phyloP scores from a whole-genome alignment of 2,329 filamentous ascomycete species.

The Cyclaneusma minus region DNA sequence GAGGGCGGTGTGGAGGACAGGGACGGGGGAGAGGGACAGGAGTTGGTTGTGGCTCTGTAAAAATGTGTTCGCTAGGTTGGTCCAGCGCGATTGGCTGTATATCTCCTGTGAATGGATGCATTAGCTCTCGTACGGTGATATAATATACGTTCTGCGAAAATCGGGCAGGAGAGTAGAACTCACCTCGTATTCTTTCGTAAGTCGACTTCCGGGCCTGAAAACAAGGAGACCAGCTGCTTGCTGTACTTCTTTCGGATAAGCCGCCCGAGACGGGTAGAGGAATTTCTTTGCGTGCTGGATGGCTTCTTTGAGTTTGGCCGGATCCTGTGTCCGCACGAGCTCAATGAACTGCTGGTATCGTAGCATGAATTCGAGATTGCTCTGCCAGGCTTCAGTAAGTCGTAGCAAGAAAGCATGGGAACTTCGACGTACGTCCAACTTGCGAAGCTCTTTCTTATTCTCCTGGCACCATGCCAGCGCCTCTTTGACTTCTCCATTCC shows the following conservation, averaged over 20 bases:
- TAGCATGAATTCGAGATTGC: slow-evolving; percentile 82
- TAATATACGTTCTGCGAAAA: slow-evolving; percentile 1
- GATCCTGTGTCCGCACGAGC: slow-evolving; percentile 54
- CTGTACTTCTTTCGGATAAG: slow-evolving; percentile 52
- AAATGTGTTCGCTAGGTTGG: slow-evolving; percentile 63
- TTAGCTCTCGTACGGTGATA: slow-evolving; percentile 3
- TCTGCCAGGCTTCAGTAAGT: slow-evolving; percentile 35
- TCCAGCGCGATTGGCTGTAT: slow-evolving; percentile 62
- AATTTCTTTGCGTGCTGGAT: slow-evolving; percentile 71
- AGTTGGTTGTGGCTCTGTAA: slow-evolving; percentile 75
- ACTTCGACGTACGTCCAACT: slow-evolving; percentile 51
- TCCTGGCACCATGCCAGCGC: slow-evolving; percentile 84
- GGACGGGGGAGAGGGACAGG: slow-evolving; percentile 65
- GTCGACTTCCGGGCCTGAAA: slow-evolving; percentile 43
- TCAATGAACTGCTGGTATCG: slow-evolving; percentile 93
- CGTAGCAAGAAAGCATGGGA: slow-evolving; percentile 2
- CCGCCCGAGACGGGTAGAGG: slow-evolving; percentile 53
- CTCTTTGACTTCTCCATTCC: slow-evolving; percentile 55
- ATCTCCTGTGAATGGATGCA: slow-evolving; percentile 34
- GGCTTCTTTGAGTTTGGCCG: slow-evolving; percentile 56
- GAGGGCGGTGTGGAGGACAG: slow-evolving; percentile 79
- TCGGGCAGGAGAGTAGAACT: slow-evolving; percentile 1
- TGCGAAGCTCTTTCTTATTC: slow-evolving; percentile 83
- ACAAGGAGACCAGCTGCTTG: slow-evolving; percentile 71
- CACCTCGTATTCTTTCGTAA: slow-evolving; percentile 38